Evolutionary conservation across 163 green algal genomes (phyloP), one percentile per base, ranked within the genome.

Genomic region (Coccomyxa subellipsoidea): DNA sequence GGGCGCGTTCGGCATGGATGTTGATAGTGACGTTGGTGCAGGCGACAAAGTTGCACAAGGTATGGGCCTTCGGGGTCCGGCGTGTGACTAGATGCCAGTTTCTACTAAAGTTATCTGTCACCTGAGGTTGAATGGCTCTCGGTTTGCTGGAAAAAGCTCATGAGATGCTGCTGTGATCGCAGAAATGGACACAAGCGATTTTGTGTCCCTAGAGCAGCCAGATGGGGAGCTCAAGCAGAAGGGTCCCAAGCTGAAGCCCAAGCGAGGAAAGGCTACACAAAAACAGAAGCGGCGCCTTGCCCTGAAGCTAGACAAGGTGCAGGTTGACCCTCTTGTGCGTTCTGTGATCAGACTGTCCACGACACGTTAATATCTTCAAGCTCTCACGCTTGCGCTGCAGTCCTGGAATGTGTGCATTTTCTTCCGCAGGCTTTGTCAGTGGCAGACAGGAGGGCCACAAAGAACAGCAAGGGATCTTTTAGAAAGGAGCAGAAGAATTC

Each of bases 251-350:
- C 15, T 73, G 1, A 21, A n/a, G 66, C 66, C 66, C 27, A 73
- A 73, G 66, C 66, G 66, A 34, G 66, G 66, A 8, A 73, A 73
- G 32, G 32, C 21, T 23, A 23, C 66, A 32, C 66, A 34, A 8
- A 73, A 73, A 34, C 66, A 73, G 4, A 73, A 73, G 27, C 21
- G n/a, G 66, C 66, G 66, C 18, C 27, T 73, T 3, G 66, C 66
- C 66, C 15, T 73, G 66, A 73, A 73, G 27, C 66, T 73, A 36
- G 66, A 73, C 66, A 73, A 73, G 66, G 66, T 73, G 59, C 59
- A 15, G 10, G 7, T 10, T 7, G 6, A n/a, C 27, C 59, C 9
- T 72, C 6, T 15, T 72, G n/a, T 73, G 4, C 18, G n/a, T n/a
- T n/a, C n/a, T n/a, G n/a, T n/a, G n/a, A n/a, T n/a, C n/a, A n/a